Conservation (phyloP, 768 basidiomycete genomes). For the Tylopilus plumbeoviolaceoides region DNA sequence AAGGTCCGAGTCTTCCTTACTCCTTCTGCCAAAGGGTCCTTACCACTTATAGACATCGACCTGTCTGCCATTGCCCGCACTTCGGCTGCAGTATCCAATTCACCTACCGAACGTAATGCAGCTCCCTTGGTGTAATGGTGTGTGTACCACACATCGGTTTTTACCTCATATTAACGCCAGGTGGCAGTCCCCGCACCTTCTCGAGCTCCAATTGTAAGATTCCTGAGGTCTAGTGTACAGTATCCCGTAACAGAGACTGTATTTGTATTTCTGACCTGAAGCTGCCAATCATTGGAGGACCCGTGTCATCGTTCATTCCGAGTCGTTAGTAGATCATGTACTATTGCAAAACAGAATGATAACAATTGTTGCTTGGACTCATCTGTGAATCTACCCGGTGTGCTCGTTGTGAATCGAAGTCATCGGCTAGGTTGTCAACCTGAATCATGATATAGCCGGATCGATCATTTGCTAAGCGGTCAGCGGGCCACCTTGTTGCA, state of each 20-base stretch:
- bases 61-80: conserved; percentile 80
- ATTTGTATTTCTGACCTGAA: conserved; percentile 13
- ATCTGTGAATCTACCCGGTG: too few species aligned
- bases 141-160: not conserved
- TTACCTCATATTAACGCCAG: not conserved
- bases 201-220: not conserved
- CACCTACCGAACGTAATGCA: conserved; percentile 33
- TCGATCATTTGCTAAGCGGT: too few species aligned
- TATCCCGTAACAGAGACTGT: conserved; percentile 12
- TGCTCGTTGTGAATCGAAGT: not conserved
- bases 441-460: too few species aligned
- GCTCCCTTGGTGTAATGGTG: conserved; percentile 20
- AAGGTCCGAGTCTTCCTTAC: conserved; percentile 33
- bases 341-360: not conserved
- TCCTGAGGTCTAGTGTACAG: conserved; percentile 3
- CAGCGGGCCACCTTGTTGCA: too few species aligned
- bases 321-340: not conserved
- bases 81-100: conserved; percentile 64
- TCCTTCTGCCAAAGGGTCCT: not conserved
- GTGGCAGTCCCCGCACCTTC: not conserved
- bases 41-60: conserved; percentile 40
- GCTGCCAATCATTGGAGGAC: not conserved
- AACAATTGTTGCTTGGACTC: not conserved
- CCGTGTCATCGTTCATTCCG: not conserved
- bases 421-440: too few species aligned